Conservation (phyloP, 2,329 filamentous ascomycete species). For the Berkeleyomyces basicola region DNA sequence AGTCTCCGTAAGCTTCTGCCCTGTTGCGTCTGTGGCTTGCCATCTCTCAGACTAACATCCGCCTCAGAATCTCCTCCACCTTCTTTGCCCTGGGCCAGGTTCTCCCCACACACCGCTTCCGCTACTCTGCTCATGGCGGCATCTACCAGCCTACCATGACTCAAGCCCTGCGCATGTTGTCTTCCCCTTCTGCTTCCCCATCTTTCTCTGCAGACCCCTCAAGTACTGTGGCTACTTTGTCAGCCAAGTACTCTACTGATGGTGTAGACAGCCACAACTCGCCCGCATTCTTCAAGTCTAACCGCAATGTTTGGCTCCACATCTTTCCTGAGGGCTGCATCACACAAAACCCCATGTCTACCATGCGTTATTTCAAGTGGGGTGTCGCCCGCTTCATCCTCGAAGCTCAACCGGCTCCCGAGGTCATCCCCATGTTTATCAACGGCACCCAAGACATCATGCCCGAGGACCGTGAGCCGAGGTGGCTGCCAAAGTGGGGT, state of each 20-base stretch:
- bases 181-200: constrained; percentile 20
- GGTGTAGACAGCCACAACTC: constrained; percentile 49
- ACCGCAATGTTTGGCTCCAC: constrained; percentile 74
- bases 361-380: constrained; percentile 97
- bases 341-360: constrained; percentile 64
- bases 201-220: constrained; percentile 15
- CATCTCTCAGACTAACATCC: neutral
- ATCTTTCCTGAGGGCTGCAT: constrained; percentile 93
- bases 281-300: constrained; percentile 52
- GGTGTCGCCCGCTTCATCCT: constrained; percentile 81
- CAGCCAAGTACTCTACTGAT: constrained; percentile 45
- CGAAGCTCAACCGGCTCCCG: constrained; percentile 72
- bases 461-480: constrained; percentile 72
- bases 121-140: constrained; percentile 65
- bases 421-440: constrained; percentile 86
- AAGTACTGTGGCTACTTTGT: constrained; percentile 32
- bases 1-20: constrained; percentile 46
- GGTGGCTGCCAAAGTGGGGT: constrained; percentile 60
- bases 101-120: constrained; percentile 68
- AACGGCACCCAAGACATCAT: constrained; percentile 80
- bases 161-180: constrained; percentile 72
- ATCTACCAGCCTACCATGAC: constrained; percentile 80
- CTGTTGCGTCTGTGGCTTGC: neutral
- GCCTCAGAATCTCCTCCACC: constrained; percentile 41
- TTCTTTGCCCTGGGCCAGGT: constrained; percentile 89